Base-by-base conservation (phyloP, 805 yeast species). In the Yamadazyma nakazawae region DNA sequence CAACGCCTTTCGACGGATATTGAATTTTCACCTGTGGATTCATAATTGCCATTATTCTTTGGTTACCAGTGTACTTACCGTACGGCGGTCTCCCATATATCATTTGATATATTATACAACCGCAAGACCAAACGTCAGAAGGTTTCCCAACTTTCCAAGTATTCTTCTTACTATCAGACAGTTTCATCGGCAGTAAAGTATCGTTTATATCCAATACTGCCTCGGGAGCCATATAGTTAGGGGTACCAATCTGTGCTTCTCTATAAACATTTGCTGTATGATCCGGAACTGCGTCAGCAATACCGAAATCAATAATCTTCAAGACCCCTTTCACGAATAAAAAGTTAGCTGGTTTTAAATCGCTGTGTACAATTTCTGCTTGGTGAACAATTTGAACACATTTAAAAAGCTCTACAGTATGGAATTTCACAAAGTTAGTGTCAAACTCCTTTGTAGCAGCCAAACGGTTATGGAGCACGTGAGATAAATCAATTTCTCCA, bases 151-250 rank as follows among this genome's bases (percentile, higher is more conserved):
- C 96, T 63, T 81, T 87, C 92, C 84, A 68, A 32, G 80, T 66
- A 47, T 56, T 61, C 41, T 56, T 59, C 3, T 45, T 51, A 9
- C 42, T 46, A 17, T 51, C 48, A n/a, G 37, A 19, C 19, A 37
- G 36, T 34, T 42, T 38, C 34, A 60, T 36, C 1, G 63, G 67
- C 46, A 59, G 62, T 34, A 60, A 58, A 5, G 61, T 48, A 28
- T 66, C 70, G 43, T 63, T 72, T 6, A 68, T 80, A 63, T 85
- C 95, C 38, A 85, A 75, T 49, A 92, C 68, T 0, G 97, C 88
- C 64, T 92, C 99, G 0, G 99, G 99, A 0, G 99, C 97, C 98
- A 92, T 94, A 63, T 92, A 94, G 62, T 87, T 89, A 1, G 97
- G 96, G 0, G 99, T 92, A 4, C 99, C 99, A 43, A 90, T 85